phyloP scores from a whole-genome alignment of 2,329 filamentous ascomycete genomes.

The Gremmenia infestans region DNA sequence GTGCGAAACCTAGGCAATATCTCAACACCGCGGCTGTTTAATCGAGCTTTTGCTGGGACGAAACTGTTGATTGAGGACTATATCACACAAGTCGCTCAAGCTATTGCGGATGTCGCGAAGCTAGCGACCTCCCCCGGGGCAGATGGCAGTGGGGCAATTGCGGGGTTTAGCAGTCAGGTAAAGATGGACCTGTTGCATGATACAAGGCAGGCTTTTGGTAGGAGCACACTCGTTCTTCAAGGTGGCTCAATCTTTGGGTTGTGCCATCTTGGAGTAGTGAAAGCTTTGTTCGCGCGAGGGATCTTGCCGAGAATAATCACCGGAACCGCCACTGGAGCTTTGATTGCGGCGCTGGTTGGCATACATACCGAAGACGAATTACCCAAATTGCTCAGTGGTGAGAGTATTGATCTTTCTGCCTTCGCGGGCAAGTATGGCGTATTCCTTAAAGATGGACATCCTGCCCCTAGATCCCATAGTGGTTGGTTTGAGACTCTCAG shows the following conservation, averaged over 20 bases:
- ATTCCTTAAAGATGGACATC: constrained; percentile 28
- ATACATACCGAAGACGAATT: constrained; percentile 85
- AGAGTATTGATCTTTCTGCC: constrained; percentile 76
- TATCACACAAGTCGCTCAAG: constrained; percentile 75
- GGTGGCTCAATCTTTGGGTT: constrained; percentile 88
- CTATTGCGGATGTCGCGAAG: constrained; percentile 68
- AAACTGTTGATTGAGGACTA: constrained; percentile 91
- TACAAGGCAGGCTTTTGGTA: constrained; percentile 80
- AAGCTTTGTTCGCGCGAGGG: constrained; percentile 74
- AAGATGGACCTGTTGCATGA: constrained; percentile 86
- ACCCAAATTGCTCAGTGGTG: constrained; percentile 68
- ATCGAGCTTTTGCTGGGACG: constrained; percentile 79
- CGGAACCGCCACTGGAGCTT: constrained; percentile 81
- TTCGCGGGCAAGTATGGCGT: constrained; percentile 49
- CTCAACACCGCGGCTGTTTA: constrained; percentile 74
- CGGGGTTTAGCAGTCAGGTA: constrained; percentile 38
- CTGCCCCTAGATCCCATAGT: constrained; percentile 35
- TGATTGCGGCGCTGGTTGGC: constrained; percentile 83
- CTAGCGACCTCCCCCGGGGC: constrained; percentile 52
- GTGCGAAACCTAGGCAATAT: constrained; percentile 91
- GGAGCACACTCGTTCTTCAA: constrained; percentile 80
- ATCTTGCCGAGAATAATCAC: constrained; percentile 86
- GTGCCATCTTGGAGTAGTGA: constrained; percentile 86
- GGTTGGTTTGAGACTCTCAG: constrained; percentile 52
- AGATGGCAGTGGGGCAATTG: constrained; percentile 34